These are phyloP conservation scores for Adansonia madagascariensis DNA, from an alignment of 441 rosid species.

Conservation along the genomic window DNA sequence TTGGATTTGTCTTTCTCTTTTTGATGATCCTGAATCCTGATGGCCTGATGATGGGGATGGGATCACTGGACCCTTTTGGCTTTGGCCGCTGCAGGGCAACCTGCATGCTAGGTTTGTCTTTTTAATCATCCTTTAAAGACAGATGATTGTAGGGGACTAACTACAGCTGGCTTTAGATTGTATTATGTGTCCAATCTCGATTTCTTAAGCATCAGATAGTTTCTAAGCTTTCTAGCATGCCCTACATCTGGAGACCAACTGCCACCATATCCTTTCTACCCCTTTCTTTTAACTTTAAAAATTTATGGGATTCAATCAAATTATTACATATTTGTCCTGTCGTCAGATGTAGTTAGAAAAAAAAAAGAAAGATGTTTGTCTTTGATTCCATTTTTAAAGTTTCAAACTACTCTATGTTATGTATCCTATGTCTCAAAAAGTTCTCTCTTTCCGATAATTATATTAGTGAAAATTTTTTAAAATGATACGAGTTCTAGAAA, in stretches of 20 bases:
- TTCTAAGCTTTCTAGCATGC: conserved; percentile 1
- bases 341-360: too few species aligned
- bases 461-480: too few species aligned
- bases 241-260: not conserved
- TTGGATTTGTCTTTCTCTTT: not conserved
- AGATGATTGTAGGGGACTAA: not conserved
- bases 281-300: not conserved
- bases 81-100: not conserved
- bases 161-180: not conserved
- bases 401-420: too few species aligned
- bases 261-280: not conserved
- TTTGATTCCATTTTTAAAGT: too few species aligned
- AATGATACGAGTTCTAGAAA: too few species aligned
- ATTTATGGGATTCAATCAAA: not conserved
- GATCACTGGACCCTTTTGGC: not conserved
- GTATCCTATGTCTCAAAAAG: too few species aligned
- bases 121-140: not conserved
- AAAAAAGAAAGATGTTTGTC: too few species aligned
- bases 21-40: not conserved
- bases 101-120: not conserved
- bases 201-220: not conserved
- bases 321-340: not conserved
- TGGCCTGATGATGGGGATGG: not conserved
- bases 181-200: not conserved
- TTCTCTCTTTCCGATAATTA: too few species aligned